Conservation (phyloP, 2,329 filamentous ascomycete species). For the Fusarium robinianum region DNA sequence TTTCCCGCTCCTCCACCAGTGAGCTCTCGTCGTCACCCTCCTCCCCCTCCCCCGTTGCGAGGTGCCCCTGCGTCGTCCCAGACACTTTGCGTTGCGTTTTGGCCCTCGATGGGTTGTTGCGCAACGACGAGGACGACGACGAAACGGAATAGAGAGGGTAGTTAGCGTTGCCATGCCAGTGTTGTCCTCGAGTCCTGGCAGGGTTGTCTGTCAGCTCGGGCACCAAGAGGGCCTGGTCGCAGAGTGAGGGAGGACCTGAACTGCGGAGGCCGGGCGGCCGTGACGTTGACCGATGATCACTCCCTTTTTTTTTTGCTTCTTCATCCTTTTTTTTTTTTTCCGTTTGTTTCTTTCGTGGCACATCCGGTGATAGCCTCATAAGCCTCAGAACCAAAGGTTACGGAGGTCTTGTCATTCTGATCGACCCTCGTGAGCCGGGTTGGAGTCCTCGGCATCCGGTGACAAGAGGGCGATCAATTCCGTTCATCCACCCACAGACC, state of each 20-base stretch:
- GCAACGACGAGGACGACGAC: constrained; percentile 6
- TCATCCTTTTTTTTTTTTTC: too few relatives aligned
- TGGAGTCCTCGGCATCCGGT: constrained; percentile 20
- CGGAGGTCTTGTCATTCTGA: too few relatives aligned
- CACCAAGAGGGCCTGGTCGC: constrained; percentile 20
- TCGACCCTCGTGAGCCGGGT: too few relatives aligned
- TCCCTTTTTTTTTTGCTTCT: background rate
- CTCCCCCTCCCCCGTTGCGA: too few relatives aligned
- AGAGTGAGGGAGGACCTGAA: too few relatives aligned
- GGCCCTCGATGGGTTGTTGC: background rate
- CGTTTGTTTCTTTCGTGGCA: too few relatives aligned
- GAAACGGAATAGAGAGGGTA: background rate
- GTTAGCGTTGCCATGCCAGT: constrained; percentile 9
- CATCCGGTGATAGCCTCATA: too few relatives aligned
- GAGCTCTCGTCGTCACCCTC: constrained; percentile 18
- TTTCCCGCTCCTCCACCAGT: constrained; percentile 21
- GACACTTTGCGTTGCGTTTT: constrained; percentile 14
- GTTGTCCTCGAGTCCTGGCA: background rate
- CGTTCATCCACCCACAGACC: constrained; percentile 6
- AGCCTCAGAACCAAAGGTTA: too few relatives aligned
- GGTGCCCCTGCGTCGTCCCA: constrained; percentile 23
- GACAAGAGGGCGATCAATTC: constrained; percentile 22
- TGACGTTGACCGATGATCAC: constrained; percentile 21
- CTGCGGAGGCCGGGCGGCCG: constrained; percentile 8
- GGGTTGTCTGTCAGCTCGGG: constrained; percentile 24